phyloP scores from a whole-genome alignment of 2,329 filamentous ascomycete species.

The Exophiala sp. region DNA sequence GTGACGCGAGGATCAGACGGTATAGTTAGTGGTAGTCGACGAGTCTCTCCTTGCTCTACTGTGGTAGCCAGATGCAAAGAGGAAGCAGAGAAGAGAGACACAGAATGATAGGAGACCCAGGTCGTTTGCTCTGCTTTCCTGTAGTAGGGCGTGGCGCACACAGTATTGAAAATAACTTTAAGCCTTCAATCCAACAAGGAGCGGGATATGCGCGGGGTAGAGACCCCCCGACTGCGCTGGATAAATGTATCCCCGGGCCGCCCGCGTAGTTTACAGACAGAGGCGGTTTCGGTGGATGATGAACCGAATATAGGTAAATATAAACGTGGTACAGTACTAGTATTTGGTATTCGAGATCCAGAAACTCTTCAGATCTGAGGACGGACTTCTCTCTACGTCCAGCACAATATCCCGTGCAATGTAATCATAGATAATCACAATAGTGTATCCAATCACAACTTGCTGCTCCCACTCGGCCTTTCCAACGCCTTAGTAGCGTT shows the following conservation, averaged over 20 bases:
- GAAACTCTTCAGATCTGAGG: too few relatives aligned
- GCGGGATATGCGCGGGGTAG: not conserved
- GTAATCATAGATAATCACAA: too few relatives aligned
- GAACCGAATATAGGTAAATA: not conserved
- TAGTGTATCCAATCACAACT: conserved; percentile 16
- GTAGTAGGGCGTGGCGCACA: not conserved
- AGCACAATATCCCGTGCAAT: too few relatives aligned
- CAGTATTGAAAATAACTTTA: too few relatives aligned
- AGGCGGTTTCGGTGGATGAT: not conserved
- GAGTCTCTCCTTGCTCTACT: too few relatives aligned
- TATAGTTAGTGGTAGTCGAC: too few relatives aligned
- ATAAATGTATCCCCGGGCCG: not conserved
- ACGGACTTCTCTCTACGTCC: too few relatives aligned
- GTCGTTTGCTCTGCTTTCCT: not conserved
- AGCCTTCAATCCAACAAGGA: too few relatives aligned
- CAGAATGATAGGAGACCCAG: not conserved
- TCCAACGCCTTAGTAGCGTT: conserved; percentile 24
- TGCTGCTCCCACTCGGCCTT: conserved; percentile 22
- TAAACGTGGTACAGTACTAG: too few relatives aligned
- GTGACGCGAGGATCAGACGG: too few relatives aligned
- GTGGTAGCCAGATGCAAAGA: not conserved
- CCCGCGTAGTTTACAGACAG: too few relatives aligned
- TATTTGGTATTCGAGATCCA: too few relatives aligned
- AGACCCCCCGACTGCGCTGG: not conserved
- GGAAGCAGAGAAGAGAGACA: not conserved